Conservation (phyloP, 768 basidiomycete species). For the Mycena vitilis region DNA sequence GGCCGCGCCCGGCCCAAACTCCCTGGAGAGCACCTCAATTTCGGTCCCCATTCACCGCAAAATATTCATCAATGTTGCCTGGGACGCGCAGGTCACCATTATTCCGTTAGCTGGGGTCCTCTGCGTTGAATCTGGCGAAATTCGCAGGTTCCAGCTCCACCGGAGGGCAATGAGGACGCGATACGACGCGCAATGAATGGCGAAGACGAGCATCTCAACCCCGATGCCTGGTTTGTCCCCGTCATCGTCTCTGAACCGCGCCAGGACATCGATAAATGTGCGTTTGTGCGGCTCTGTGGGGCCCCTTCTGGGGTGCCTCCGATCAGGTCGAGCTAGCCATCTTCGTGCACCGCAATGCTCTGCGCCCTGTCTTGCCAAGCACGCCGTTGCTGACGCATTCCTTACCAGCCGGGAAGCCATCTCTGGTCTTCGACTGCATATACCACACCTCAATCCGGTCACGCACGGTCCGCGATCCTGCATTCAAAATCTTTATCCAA, state of each 20-base stretch:
- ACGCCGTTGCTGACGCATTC: slow-evolving; percentile 2
- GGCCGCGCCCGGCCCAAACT: slow-evolving; percentile 32
- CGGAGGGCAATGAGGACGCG: slow-evolving; percentile 66
- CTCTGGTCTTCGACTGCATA: slow-evolving; percentile 80
- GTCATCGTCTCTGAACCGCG: slow-evolving; percentile 75
- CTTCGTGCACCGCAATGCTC: slow-evolving; percentile 17
- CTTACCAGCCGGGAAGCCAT: slow-evolving; percentile 70
- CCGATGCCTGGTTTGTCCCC: slow-evolving; percentile 72
- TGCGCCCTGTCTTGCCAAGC: not conserved
- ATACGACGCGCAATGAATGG: slow-evolving; percentile 70
- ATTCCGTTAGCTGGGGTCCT: not conserved
- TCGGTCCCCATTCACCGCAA: slow-evolving; percentile 64
- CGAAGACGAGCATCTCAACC: slow-evolving; percentile 53
- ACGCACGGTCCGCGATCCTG: slow-evolving; percentile 66
- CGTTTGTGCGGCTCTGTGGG: not conserved
- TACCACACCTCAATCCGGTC: slow-evolving; percentile 70
- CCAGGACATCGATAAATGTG: slow-evolving; percentile 68
- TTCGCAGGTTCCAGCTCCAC: slow-evolving; percentile 72
- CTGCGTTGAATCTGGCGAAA: not conserved
- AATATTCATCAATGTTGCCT: slow-evolving; percentile 81
- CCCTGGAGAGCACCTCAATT: slow-evolving; percentile 43
- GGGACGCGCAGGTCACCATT: slow-evolving; percentile 64
- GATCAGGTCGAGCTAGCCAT: slow-evolving; percentile 21
- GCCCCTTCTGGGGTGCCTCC: not conserved
- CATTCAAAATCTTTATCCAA: slow-evolving; percentile 77